Evolutionary conservation across 2,329 filamentous ascomycete genomes (phyloP), one percentile per base, ranked within the genome.

Genomic region (Botrytis galanthina): DNA sequence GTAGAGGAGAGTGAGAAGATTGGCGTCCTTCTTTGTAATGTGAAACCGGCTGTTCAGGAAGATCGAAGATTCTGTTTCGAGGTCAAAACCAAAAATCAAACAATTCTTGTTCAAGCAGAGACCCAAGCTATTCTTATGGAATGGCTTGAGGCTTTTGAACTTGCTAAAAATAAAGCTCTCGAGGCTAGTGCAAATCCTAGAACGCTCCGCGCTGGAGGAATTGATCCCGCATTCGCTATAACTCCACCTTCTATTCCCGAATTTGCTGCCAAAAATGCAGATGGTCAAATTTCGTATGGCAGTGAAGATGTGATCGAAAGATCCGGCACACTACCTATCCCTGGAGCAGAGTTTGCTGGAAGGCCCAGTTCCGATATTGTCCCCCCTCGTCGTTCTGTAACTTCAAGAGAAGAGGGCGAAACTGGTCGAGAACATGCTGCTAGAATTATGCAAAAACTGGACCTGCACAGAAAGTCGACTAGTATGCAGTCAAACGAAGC

Each of bases 41-140:
- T 96, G 67, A 93, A 95, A 79, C 94, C 95, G 29, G 94, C 95
- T 0, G 92, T 97, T 70, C 91, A 93, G 77, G 96, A 99, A 83
- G 96, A 99, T 80, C 90, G 96, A 57, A 89, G 96, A 26, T 99
- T 98, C 83, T 98, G 96, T 81, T 98, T 99, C 79, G 96, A 99
- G 83, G 92, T 99, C 79, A 99, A 98, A 85, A 99, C 96, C 3
- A 99, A 98, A 82, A 97, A 93, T 79, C 93, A 93, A 75, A 96
- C 91, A 68, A 90, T 97, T 76, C 85, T 98, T 74, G 86, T 99
- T 4, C 96, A 99, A 83, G 93, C 95, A 7, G 96, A 99, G 81
- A 97, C 94, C 0, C 96, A 99, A 81, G 86, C 85, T 68, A 93
- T 98, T 80, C 87, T 99, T n/a, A 94, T 93, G 74, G 93, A 97